These are phyloP conservation scores for Huntiella savannae DNA, from an alignment of 2,329 filamentous ascomycete genomes.

Conservation along the genomic window DNA sequence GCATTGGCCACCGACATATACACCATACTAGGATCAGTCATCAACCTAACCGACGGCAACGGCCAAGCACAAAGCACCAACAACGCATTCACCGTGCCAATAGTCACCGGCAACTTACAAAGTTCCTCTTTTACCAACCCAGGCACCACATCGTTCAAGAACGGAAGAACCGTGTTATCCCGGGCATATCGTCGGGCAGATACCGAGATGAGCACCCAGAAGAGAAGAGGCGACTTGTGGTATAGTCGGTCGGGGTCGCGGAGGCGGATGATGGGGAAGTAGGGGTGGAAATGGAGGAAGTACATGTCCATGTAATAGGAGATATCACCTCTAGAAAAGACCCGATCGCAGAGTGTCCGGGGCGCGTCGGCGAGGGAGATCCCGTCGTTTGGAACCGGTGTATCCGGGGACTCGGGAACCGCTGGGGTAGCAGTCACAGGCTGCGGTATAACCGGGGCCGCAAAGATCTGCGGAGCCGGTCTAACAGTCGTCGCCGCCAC, in stretches of 20 bases:
- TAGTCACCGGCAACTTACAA: slow-evolving; percentile 23
- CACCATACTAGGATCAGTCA: slow-evolving; percentile 30
- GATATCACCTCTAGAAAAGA: slow-evolving; percentile 33
- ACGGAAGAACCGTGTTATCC: slow-evolving; percentile 23
- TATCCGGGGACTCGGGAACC: background rate
- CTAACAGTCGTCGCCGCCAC: too few species aligned
- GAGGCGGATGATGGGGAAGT: slow-evolving; percentile 30
- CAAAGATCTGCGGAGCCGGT: too few species aligned
- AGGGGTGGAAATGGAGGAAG: slow-evolving; percentile 32
- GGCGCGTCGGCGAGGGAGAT: background rate
- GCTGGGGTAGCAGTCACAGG: background rate
- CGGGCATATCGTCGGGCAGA: slow-evolving; percentile 30
- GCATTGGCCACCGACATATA: slow-evolving; percentile 29
- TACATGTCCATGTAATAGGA: slow-evolving; percentile 38
- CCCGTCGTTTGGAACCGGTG: background rate
- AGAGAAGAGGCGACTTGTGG: slow-evolving; percentile 27
- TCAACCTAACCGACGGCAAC: slow-evolving; percentile 30
- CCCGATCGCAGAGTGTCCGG: slow-evolving; percentile 22
- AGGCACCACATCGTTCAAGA: slow-evolving; percentile 28
- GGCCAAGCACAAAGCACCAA: slow-evolving; percentile 33
- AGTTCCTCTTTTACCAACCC: slow-evolving; percentile 27
- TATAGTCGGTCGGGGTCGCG: slow-evolving; percentile 33
- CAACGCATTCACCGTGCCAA: slow-evolving; percentile 32
- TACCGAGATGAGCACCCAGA: slow-evolving; percentile 35
- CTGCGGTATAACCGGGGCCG: too few species aligned